phyloP scores from a whole-genome alignment of 306 rosid genomes.

The Elaeagnus macrophylla region DNA sequence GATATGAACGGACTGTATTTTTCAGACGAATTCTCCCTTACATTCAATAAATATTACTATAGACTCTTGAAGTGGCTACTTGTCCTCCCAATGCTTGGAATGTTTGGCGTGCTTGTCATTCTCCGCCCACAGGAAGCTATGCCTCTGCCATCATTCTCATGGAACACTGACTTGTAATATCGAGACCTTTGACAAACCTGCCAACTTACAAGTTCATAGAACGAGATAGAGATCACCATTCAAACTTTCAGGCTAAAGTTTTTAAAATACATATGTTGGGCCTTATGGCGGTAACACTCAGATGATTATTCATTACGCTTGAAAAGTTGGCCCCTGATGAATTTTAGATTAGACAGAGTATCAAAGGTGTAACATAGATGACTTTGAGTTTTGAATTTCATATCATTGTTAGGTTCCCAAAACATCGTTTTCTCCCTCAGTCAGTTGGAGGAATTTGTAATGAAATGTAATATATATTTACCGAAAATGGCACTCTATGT shows the following conservation, averaged over 20 bases:
- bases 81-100: constrained; percentile 90
- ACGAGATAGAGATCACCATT: neutral
- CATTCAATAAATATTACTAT: constrained; percentile 93
- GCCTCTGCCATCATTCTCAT: constrained; percentile 90
- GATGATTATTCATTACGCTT: too few relatives aligned
- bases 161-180: constrained; percentile 57
- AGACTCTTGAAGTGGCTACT: constrained; percentile 92
- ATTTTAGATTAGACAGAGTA: too few relatives aligned
- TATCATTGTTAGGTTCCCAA: too few relatives aligned
- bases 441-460: too few relatives aligned
- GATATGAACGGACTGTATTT: constrained; percentile 89
- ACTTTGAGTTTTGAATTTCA: too few relatives aligned
- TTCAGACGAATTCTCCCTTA: constrained; percentile 86
- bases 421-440: too few relatives aligned
- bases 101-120: constrained; percentile 83
- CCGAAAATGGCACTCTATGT: too few relatives aligned
- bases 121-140: constrained; percentile 80
- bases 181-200: constrained; percentile 10
- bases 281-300: too few relatives aligned
- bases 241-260: neutral
- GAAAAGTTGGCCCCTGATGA: too few relatives aligned
- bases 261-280: too few relatives aligned
- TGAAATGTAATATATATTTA: too few relatives aligned
- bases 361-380: too few relatives aligned
- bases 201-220: neutral